Base-by-base conservation (phyloP, 768 basidiomycete species). In the Kwoniella mangroviensis region DNA sequence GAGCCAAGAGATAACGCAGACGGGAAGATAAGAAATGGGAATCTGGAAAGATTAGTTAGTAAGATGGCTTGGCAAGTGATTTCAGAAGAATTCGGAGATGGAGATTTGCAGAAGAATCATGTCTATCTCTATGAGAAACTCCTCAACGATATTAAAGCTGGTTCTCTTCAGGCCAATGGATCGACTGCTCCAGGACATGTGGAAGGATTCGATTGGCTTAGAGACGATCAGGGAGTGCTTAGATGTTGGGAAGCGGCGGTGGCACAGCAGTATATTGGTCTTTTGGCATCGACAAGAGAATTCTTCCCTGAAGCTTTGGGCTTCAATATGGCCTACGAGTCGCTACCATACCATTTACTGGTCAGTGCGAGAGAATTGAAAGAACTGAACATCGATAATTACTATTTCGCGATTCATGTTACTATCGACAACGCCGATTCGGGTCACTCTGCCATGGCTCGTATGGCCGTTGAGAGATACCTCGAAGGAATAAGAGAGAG, bases 31-130 rank as follows among this genome's bases (percentile, higher is more conserved):
- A 21, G 61, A 19, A n/a, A 51, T 43, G 28, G 24, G 1, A 22
- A n/a, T 9, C 64, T 57, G 40, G 69, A 74, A 60, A 61, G 78
- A 40, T 45, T 55, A 52, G 73, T 71, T 12, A 75, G 70, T 19
- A 80, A 78, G 54, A 68, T 76, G 51, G 78, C 80, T 9, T 81
- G 78, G 78, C 80, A 81, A 55, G 78, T 81, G n/a, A 78, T 81
- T 24, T 70, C 69, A 13, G 80, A 81, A 59, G 80, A 81, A 63
- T 81, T 79, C 55, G 80, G 80, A 1, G 80, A 81, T 69, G 80
- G 80, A 17, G 80, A 81, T 74, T 43, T 79, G 21, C 63, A 69
- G 26, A 81, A 79, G 68, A 77, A 79, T 56, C 80, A 81, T 65
- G 71, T 79, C 19, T 73, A 70, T 54, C 70, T 81, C n/a, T 81